Conservation (phyloP, 805 yeast genomes). For the Ogataea henricii region DNA sequence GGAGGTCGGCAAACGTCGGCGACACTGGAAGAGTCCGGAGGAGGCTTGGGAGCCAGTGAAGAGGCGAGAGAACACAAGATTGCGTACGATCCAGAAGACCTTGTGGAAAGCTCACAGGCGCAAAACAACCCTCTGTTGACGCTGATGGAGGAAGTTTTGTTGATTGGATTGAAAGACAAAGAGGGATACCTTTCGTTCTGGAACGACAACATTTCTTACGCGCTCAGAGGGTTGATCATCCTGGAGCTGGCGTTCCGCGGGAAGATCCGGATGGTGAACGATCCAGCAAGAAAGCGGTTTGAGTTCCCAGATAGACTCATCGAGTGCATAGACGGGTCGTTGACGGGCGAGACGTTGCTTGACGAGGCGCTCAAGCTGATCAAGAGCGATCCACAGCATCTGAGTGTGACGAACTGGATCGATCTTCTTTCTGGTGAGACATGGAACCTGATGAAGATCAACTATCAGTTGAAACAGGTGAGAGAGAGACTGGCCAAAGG, state of each 20-base stretch:
- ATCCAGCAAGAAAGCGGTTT: slow-evolving; percentile 86
- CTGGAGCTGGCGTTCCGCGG: slow-evolving; percentile 91
- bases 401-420: slow-evolving; percentile 87
- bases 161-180: slow-evolving; percentile 91
- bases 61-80: slow-evolving; percentile 50
- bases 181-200: slow-evolving; percentile 97
- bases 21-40: slow-evolving; percentile 19
- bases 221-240: slow-evolving; percentile 89
- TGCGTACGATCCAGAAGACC: slow-evolving; percentile 80
- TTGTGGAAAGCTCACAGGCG: slow-evolving; percentile 41
- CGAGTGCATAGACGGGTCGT: slow-evolving; percentile 79
- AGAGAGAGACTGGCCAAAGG: slow-evolving; percentile 97
- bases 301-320: slow-evolving; percentile 85
- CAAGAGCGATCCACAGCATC: slow-evolving; percentile 76
- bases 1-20: slow-evolving; percentile 42
- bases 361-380: slow-evolving; percentile 92
- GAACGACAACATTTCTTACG: slow-evolving; percentile 97
- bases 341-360: slow-evolving; percentile 92
- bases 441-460: slow-evolving; percentile 93
- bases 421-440: slow-evolving; percentile 94
- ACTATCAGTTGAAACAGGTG: slow-evolving; percentile 94
- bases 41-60: slow-evolving; percentile 10
- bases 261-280: slow-evolving; percentile 85
- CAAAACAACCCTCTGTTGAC: slow-evolving; percentile 71
- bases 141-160: slow-evolving; percentile 92